A percentile compares a stretch with the other conserved stretches of the same genome.
Conservation (phyloP, 169 alveolate genomes). For the Theileria annulata region DNA sequence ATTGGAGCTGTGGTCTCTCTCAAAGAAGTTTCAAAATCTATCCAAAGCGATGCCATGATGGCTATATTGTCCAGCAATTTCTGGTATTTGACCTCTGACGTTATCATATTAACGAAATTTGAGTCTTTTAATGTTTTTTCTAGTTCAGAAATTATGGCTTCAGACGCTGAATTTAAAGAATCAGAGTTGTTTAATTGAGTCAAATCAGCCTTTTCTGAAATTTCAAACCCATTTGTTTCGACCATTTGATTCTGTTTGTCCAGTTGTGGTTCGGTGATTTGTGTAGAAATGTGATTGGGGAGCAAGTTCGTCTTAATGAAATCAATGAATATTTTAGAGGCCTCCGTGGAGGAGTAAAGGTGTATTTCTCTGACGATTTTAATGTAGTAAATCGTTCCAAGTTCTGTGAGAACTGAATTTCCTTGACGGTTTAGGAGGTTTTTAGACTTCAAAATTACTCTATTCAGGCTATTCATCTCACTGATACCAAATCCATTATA, state of each 20-base stretch:
- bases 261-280: background rate
- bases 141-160: background rate
- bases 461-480: conserved; percentile 20
- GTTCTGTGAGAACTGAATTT: conserved; percentile 39
- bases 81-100: conserved; percentile 24
- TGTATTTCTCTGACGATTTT: conserved; percentile 61
- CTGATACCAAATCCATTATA: background rate
- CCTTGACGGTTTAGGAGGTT: conserved; percentile 33
- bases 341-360: conserved; percentile 32
- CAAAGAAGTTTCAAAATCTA: conserved; percentile 38
- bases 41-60: conserved; percentile 46
- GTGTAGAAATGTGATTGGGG: background rate
- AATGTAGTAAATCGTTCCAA: conserved; percentile 50
- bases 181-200: conserved; percentile 1
- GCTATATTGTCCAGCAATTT: conserved; percentile 49
- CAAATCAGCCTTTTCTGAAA: background rate
- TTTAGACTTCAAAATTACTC: conserved; percentile 35
- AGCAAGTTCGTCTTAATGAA: conserved; percentile 19
- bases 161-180: conserved; percentile 2
- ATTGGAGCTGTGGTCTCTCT: conserved; percentile 41
- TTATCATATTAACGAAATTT: background rate
- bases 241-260: background rate
- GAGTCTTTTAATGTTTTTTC: background rate
- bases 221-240: conserved; percentile 5
- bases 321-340: conserved; percentile 18